A percentile compares a stretch with the other conserved stretches of the same genome.
These are phyloP conservation scores for Adenanthera pavonina DNA, from an alignment of 306 rosid genomes.

Conservation along the genomic window DNA sequence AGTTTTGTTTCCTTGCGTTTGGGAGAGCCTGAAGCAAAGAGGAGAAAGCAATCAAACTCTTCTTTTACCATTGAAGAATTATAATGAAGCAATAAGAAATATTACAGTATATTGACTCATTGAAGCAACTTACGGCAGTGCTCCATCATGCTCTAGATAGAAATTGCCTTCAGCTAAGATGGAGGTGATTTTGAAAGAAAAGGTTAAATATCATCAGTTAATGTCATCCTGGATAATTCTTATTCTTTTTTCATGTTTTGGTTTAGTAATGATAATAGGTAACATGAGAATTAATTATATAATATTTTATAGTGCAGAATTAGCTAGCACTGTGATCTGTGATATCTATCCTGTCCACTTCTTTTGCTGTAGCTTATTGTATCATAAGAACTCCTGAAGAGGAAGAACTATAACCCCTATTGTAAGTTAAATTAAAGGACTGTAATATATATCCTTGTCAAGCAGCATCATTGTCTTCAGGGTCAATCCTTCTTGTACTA, in stretches of 20 bases:
- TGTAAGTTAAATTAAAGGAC: conserved; percentile 50
- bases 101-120: conserved; percentile 41
- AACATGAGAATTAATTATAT: conserved; percentile 55
- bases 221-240: conserved; percentile 45
- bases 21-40: conserved; percentile 83
- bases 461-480: conserved; percentile 44
- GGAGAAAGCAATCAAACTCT: conserved; percentile 63
- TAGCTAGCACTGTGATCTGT: conserved; percentile 48
- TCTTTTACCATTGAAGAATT: conserved; percentile 50
- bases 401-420: conserved; percentile 43
- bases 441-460: conserved; percentile 57
- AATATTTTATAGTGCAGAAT: conserved; percentile 54
- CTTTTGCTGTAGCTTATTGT: conserved; percentile 47
- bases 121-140: conserved; percentile 40
- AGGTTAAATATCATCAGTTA: conserved; percentile 35
- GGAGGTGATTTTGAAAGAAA: conserved; percentile 38
- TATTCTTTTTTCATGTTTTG: conserved; percentile 50
- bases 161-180: conserved; percentile 38
- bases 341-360: conserved; percentile 45
- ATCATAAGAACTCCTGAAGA: conserved; percentile 59
- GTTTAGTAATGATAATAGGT: conserved; percentile 55
- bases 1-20: conserved; percentile 70
- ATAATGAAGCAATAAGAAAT: conserved; percentile 47
- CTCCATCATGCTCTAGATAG: conserved; percentile 38
- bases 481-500: conserved; percentile 16